A percentile compares a stretch with the other conserved stretches of the same genome.
These are phyloP conservation scores for Suillus decipiens DNA, from an alignment of 768 basidiomycete genomes.

Conservation along the genomic window DNA sequence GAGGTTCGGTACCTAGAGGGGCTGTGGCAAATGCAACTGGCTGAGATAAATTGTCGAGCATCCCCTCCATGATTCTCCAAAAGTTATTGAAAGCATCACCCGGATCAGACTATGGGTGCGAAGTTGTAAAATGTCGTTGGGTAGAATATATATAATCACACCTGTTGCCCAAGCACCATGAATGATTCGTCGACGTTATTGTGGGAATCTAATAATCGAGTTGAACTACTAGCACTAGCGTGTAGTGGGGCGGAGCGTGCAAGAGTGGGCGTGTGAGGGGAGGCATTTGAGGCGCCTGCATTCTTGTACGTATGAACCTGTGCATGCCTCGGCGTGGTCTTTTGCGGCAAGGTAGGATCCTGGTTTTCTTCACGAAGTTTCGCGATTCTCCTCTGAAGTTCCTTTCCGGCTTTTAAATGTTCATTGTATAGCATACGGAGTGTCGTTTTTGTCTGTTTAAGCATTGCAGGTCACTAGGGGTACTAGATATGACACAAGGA, in stretches of 20 bases:
- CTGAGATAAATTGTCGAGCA: conserved; percentile 84
- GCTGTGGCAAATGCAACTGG: conserved; percentile 79
- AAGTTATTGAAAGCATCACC: conserved; percentile 88
- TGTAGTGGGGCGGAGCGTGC: conserved; percentile 50
- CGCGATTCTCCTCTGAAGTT: conserved; percentile 69
- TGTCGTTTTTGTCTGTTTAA: conserved; percentile 72
- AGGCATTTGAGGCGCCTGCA: conserved; percentile 19
- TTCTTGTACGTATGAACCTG: conserved; percentile 26
- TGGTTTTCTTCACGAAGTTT: conserved; percentile 76
- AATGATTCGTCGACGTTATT: conserved; percentile 84
- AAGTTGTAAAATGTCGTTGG: conserved; percentile 11
- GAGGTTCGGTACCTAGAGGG: conserved; percentile 55
- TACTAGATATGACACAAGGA: conserved; percentile 4
- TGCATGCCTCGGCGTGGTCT: conserved; percentile 33
- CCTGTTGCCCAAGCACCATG: conserved; percentile 82
- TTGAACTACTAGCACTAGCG: conserved; percentile 38
- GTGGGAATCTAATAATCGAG: conserved; percentile 48
- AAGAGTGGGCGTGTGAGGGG: conserved; percentile 26
- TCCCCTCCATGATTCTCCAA: conserved; percentile 86
- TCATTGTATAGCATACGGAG: conserved; percentile 75
- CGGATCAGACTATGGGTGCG: conserved; percentile 62
- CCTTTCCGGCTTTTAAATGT: conserved; percentile 68
- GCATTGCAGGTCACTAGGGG: conserved; percentile 14
- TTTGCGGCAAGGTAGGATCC: conserved; percentile 75
- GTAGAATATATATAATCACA: conserved; percentile 36